Evolutionary conservation across 495 filamentous ascomycete genomes (phyloP).

Genomic region (Penicillium robsamsonii): DNA sequence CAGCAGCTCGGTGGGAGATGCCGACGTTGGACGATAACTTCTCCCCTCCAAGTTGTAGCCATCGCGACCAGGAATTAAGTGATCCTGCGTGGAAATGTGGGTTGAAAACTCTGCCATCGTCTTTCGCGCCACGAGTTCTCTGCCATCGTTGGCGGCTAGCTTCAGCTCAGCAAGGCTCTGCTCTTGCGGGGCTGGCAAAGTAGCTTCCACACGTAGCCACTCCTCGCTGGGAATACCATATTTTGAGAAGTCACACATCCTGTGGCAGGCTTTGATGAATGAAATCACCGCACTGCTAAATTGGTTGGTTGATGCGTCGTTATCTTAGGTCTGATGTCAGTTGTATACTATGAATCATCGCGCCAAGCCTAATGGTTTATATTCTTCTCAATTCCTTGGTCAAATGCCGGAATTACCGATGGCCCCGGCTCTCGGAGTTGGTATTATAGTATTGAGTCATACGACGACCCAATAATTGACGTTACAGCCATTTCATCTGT

Average conservation of each 20-base stretch:
- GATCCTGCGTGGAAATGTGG: constrained; percentile 28
- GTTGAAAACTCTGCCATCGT: constrained; percentile 24
- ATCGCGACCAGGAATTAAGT: constrained; percentile 40
- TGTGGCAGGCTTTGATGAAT: not conserved
- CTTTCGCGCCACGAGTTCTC: constrained; percentile 27
- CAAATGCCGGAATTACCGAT: too few relatives aligned
- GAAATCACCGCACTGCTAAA: not conserved
- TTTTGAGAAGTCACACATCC: constrained; percentile 41
- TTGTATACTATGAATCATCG: too few relatives aligned
- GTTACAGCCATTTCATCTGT: too few relatives aligned
- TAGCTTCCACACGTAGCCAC: constrained; percentile 38
- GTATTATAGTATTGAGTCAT: too few relatives aligned
- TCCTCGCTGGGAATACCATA: constrained; percentile 39
- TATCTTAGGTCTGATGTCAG: too few relatives aligned
- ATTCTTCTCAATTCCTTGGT: too few relatives aligned
- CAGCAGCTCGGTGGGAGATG: constrained; percentile 21
- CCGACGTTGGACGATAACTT: constrained; percentile 36
- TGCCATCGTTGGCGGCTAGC: constrained; percentile 24
- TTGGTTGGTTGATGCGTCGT: not conserved
- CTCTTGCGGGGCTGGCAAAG: constrained; percentile 20
- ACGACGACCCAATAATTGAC: too few relatives aligned
- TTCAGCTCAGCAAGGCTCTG: constrained; percentile 27
- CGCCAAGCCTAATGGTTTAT: too few relatives aligned
- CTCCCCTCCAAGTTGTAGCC: constrained; percentile 38
- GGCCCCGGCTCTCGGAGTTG: too few relatives aligned